Conservation (phyloP, 495 filamentous ascomycete genomes). For the Aspergillus kassunensis region DNA sequence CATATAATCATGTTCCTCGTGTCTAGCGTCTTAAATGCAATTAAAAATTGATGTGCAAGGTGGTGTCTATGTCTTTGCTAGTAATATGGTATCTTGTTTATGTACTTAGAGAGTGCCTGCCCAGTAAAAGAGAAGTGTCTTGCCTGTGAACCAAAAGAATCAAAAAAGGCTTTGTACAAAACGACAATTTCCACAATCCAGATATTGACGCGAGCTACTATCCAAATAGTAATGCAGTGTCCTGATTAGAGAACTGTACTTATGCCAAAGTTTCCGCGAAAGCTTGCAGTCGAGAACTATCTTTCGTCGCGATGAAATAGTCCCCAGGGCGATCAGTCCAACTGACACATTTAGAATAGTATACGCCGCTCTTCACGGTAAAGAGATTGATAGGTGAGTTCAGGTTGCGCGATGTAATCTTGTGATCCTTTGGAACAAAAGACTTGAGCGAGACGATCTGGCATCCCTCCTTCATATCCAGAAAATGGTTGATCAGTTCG, state of each 20-base stretch:
- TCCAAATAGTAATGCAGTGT: neutral
- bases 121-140: neutral
- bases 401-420: slow-evolving; percentile 64
- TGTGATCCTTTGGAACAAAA: slow-evolving; percentile 69
- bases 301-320: slow-evolving; percentile 86
- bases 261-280: slow-evolving; percentile 40
- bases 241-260: slow-evolving; percentile 4
- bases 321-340: slow-evolving; percentile 86
- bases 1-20: no score
- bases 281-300: slow-evolving; percentile 51
- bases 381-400: slow-evolving; percentile 75
- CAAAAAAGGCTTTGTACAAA: neutral
- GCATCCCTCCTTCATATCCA: slow-evolving; percentile 90
- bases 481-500: slow-evolving; percentile 79
- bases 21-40: neutral
- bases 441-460: slow-evolving; percentile 80
- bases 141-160: no score
- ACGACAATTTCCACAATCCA: neutral
- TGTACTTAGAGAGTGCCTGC: neutral
- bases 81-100: slow-evolving; percentile 6
- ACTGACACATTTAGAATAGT: slow-evolving; percentile 80
- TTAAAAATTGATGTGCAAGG: neutral
- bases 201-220: neutral
- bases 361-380: slow-evolving; percentile 68
- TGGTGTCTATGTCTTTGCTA: slow-evolving; percentile 2